Evolutionary conservation across 2,329 filamentous ascomycete genomes (phyloP), one percentile per base, ranked within the genome.

Genomic region (Penicillium verrucosum): DNA sequence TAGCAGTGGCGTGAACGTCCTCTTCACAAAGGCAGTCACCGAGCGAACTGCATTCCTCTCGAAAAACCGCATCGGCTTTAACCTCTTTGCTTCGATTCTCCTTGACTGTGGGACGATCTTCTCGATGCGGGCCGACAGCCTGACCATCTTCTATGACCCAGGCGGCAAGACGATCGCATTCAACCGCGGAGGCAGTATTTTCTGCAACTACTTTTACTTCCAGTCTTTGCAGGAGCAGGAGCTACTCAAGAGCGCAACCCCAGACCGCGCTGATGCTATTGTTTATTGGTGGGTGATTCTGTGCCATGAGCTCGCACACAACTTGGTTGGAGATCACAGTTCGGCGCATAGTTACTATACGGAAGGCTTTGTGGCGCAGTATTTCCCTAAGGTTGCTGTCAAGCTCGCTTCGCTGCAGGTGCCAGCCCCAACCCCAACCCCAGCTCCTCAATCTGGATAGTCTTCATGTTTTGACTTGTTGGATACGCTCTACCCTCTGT

Each of bases 281-380:
- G 84, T 88, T 1, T 96, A 92, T 80, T 97, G 93, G 93, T 97
- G 89, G 85, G 89, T 96, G 61, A 92, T 94, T n/a, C 73, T 97
- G 59, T 95, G 92, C 60, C 94, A 99, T 72, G 95, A 99, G 77
- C 77, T 99, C 73, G 92, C 94, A 56, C 94, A 99, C 76, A 99
- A 99, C 71, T 77, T 99, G 53, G 90, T 96, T 9, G 76, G 78
- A 37, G 82, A 85, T 60, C 93, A 97, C 73, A 88, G 88, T 68
- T 80, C 89, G 16, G 83, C 89, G 52, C 91, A 96, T 74, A 89
- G 87, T 67, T 96, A 87, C 70, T 96, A 94, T 70, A 93, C 86
- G 27, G 89, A 93, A 75, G 87, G 87, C 16, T 89, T 93, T 66
- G 85, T 91, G 51, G 84, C 89, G 58, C 83, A 89, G 67, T 93